Evolutionary conservation across 1,284 basidiomycete species (phyloP), one percentile per base, ranked within the genome.

Genomic region (Rhodotorula sp.): DNA sequence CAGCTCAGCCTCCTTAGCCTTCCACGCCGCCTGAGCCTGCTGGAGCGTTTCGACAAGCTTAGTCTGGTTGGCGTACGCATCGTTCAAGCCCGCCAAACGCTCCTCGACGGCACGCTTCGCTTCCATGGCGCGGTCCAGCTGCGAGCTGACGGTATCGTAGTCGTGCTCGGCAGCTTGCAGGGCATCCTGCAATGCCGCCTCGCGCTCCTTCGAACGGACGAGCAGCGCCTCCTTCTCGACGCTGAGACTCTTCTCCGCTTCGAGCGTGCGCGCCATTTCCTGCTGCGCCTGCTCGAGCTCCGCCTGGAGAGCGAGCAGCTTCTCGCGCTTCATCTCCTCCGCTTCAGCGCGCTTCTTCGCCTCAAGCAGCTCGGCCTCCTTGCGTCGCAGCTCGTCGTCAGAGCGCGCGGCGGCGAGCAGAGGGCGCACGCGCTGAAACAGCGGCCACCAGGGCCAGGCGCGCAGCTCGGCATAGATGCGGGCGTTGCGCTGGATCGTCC

Each of bases 361-460:
- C 54, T 93, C 82, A 1, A 86, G 84, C 34, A 98, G 83, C 79
- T 99, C 95, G 6, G 89, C 85, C 71, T 96, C 91, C 80, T 96
- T 95, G 79, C 86, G 86, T 39, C 90, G 86, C 17, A 98, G 85
- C 80, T 97, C 95, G 52, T 96, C 93, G 77, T 99, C 95, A 73
- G 88, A 90, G 30, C 93, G 84, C 2, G 95, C 97, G 1, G 94
- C 95, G 24, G 91, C 91, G 19, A 99, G 85, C 20, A 99, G 81
- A 0, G 96, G 96, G 56, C 94, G 89, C 32, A 99, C 70, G 87
- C 85, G 96, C 24, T 91, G 94, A 80, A 96, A 99, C 24, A 99
- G 85, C 74, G 94, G 91, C 96, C 96, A 99, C 96, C 96, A 99
- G 1, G 96, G 94, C 96, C 95, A 99, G 68, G 95, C 91, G 59